These are phyloP conservation scores for Eurotiales sp. DNA, from an alignment of 2,329 filamentous ascomycete species.

Conservation along the genomic window DNA sequence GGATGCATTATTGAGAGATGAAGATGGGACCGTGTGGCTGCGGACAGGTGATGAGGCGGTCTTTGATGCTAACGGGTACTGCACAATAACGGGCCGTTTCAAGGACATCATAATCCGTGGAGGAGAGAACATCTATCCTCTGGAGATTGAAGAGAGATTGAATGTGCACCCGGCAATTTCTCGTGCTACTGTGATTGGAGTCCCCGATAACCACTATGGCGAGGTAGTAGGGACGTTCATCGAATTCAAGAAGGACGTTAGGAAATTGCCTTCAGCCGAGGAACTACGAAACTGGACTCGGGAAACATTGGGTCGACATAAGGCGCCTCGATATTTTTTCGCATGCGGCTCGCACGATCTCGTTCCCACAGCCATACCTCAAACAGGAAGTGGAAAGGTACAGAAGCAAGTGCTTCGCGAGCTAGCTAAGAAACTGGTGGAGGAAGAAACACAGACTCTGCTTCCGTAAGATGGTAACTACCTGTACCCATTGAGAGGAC, in stretches of 20 bases:
- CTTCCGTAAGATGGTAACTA: too few species aligned
- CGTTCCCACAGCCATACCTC: constrained; percentile 50
- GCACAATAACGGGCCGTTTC: constrained; percentile 69
- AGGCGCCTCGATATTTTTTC: constrained; percentile 69
- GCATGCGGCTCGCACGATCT: constrained; percentile 63
- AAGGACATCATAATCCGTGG: constrained; percentile 78
- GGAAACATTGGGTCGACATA: constrained; percentile 60
- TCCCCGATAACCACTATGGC: constrained; percentile 67
- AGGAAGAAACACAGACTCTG: constrained; percentile 1
- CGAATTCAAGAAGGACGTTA: constrained; percentile 24
- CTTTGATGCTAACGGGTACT: constrained; percentile 59
- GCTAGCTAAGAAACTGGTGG: constrained; percentile 38
- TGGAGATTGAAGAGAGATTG: constrained; percentile 73
- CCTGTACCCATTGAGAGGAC: too few species aligned
- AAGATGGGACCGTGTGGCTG: constrained; percentile 56
- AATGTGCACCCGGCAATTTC: constrained; percentile 59
- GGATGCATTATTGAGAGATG: constrained; percentile 66
- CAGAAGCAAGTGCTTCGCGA: constrained; percentile 58
- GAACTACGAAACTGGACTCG: constrained; percentile 63
- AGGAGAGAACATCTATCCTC: constrained; percentile 69
- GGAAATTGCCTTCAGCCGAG: constrained; percentile 25
- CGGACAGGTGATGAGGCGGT: constrained; percentile 60
- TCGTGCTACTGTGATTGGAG: constrained; percentile 65
- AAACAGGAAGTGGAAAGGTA: constrained; percentile 71
- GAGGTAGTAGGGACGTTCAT: constrained; percentile 68